phyloP scores from a whole-genome alignment of 2,329 filamentous ascomycete species.

The Lecanicillium sp. region DNA sequence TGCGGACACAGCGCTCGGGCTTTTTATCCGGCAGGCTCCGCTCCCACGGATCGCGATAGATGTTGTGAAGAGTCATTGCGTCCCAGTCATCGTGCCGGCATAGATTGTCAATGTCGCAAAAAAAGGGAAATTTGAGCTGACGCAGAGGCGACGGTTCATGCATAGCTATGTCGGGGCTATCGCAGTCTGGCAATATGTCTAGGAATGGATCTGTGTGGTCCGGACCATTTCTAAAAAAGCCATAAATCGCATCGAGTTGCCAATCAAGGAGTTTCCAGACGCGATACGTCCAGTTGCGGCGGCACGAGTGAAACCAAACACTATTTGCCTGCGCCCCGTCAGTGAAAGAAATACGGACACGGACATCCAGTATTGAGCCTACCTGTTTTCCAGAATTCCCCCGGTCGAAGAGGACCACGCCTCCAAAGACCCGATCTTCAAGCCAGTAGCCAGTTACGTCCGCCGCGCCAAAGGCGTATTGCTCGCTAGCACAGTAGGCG shows the following conservation, averaged over 20 bases:
- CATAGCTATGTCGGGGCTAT: not conserved
- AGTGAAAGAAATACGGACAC: too few relatives aligned
- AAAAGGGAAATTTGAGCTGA: conserved; percentile 1
- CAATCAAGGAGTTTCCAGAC: conserved; percentile 3
- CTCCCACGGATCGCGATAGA: conserved; percentile 3
- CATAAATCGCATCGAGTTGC: not conserved
- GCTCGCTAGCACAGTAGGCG: conserved; percentile 13
- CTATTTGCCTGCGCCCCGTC: not conserved
- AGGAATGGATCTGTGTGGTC: not conserved
- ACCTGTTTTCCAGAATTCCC: conserved; percentile 4
- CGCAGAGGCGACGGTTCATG: not conserved
- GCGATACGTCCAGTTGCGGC: not conserved
- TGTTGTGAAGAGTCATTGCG: not conserved
- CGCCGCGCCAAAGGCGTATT: conserved; percentile 15
- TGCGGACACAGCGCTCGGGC: too few relatives aligned
- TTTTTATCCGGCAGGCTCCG: not conserved
- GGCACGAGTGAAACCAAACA: conserved; percentile 1
- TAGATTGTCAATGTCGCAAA: conserved; percentile 4
- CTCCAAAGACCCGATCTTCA: conserved; percentile 19
- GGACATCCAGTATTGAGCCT: too few relatives aligned
- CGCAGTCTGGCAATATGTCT: not conserved
- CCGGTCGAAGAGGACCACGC: conserved; percentile 21
- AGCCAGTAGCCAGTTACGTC: conserved; percentile 19
- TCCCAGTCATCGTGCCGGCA: not conserved
- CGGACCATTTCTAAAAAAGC: not conserved